These are phyloP conservation scores for Limtongozyma cylindracea DNA, from an alignment of 805 yeast genomes.

Conservation along the genomic window DNA sequence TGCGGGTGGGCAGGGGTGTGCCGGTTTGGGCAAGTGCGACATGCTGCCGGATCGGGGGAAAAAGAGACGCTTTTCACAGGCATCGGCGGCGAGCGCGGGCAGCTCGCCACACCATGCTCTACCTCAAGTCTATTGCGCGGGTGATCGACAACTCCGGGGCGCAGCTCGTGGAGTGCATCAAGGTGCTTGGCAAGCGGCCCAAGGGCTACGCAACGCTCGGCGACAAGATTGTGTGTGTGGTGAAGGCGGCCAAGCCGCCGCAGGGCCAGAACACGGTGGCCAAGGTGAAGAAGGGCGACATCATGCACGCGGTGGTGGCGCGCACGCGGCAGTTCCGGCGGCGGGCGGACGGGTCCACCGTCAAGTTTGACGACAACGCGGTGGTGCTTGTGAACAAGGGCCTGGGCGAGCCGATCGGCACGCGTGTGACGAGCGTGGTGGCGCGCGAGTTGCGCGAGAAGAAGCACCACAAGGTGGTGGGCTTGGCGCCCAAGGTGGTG, in stretches of 20 bases:
- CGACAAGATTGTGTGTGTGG: slow-evolving; percentile 84
- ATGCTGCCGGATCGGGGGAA: no score
- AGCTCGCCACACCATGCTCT: slow-evolving; percentile 72
- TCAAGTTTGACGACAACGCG: slow-evolving; percentile 88
- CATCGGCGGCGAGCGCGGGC: no score
- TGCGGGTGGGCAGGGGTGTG: no score
- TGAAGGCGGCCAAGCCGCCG: slow-evolving; percentile 70
- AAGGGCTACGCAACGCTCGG: slow-evolving; percentile 67
- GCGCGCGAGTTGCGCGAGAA: slow-evolving; percentile 74
- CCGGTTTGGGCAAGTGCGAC: no score
- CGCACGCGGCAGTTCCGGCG: slow-evolving; percentile 62
- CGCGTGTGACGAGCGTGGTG: slow-evolving; percentile 76
- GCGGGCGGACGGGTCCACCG: slow-evolving; percentile 69
- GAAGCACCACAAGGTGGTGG: slow-evolving; percentile 63
- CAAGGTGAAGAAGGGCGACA: slow-evolving; percentile 83
- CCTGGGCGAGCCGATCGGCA: slow-evolving; percentile 85
- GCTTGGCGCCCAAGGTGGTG: slow-evolving; percentile 58
- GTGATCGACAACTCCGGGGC: slow-evolving; percentile 96
- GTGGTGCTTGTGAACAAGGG: slow-evolving; percentile 85
- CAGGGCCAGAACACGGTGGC: slow-evolving; percentile 41
- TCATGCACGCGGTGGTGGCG: slow-evolving; percentile 85
- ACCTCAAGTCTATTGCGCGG: slow-evolving; percentile 65
- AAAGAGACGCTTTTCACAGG: no score
- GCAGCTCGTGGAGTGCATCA: slow-evolving; percentile 82
- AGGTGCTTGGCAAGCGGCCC: slow-evolving; percentile 77